Conservation (phyloP, 2,329 filamentous ascomycete genomes). For the Fusarium anguioides region DNA sequence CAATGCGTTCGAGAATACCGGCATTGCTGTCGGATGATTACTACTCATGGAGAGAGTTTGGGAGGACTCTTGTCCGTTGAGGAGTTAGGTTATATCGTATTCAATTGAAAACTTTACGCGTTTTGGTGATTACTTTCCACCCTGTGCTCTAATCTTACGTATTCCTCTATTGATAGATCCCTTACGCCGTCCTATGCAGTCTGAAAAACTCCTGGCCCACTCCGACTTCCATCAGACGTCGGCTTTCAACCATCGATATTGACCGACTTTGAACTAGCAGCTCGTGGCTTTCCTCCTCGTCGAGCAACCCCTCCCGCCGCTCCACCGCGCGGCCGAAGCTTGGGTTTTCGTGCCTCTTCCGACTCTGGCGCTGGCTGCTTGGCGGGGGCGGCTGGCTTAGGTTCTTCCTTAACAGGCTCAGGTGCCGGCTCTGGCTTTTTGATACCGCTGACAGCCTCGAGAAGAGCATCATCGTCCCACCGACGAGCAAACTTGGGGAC, state of each 20-base stretch:
- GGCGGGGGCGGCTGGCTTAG: constrained; percentile 36
- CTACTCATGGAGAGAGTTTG: constrained; percentile 27
- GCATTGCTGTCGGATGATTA: constrained; percentile 32
- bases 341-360: constrained; percentile 47
- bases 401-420: constrained; percentile 45
- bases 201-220: not conserved
- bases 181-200: constrained; percentile 42
- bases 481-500: constrained; percentile 54
- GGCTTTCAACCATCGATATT: constrained; percentile 7
- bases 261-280: constrained; percentile 37
- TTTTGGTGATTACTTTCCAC: constrained; percentile 24
- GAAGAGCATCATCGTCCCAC: constrained; percentile 58
- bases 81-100: constrained; percentile 34
- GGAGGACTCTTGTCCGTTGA: constrained; percentile 29
- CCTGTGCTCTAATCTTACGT: not conserved
- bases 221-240: not conserved
- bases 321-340: constrained; percentile 43
- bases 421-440: constrained; percentile 51
- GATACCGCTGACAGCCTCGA: constrained; percentile 60
- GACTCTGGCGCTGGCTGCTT: constrained; percentile 26
- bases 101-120: constrained; percentile 36
- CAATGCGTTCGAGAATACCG: constrained; percentile 29
- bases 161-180: constrained; percentile 16
- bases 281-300: constrained; percentile 46
- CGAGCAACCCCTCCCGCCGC: constrained; percentile 40